Evolutionary conservation across 805 yeast genomes (phyloP).

Genomic region (Starmera pachycereana): DNA sequence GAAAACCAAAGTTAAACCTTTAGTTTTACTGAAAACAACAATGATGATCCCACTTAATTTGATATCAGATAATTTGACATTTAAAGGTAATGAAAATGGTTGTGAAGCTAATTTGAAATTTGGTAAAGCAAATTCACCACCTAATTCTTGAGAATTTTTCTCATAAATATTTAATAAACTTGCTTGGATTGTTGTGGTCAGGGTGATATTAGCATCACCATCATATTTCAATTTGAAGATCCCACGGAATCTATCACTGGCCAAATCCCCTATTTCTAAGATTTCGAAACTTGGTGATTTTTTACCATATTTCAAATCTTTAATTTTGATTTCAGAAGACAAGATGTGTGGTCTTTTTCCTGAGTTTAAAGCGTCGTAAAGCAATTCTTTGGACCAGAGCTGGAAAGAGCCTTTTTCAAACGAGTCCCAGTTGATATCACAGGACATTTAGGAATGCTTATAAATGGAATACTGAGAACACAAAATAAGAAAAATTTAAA

Average conservation of each 20-base stretch:
- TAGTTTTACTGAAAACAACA: conserved; percentile 69
- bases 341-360: conserved; percentile 63
- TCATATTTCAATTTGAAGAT: conserved; percentile 67
- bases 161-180: conserved; percentile 66
- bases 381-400: conserved; percentile 50
- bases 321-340: conserved; percentile 57
- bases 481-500: no score
- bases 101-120: conserved; percentile 54
- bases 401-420: conserved; percentile 56
- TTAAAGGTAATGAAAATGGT: conserved; percentile 69
- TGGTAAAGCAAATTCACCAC: conserved; percentile 51
- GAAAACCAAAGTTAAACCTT: conserved; percentile 80
- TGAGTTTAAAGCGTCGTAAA: conserved; percentile 64
- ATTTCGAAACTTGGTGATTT: conserved; percentile 70
- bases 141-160: conserved; percentile 16
- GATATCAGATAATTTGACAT: conserved; percentile 62
- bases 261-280: conserved; percentile 75
- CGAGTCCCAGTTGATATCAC: conserved; percentile 68
- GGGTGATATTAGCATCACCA: conserved; percentile 68
- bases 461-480: no score
- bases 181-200: conserved; percentile 76
- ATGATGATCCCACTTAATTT: conserved; percentile 73
- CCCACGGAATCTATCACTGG: conserved; percentile 66
- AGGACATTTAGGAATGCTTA: conserved; percentile 43
- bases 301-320: conserved; percentile 64